Evolutionary conservation across 805 yeast species (phyloP).

Genomic region (Tetrapisispora fleetii): DNA sequence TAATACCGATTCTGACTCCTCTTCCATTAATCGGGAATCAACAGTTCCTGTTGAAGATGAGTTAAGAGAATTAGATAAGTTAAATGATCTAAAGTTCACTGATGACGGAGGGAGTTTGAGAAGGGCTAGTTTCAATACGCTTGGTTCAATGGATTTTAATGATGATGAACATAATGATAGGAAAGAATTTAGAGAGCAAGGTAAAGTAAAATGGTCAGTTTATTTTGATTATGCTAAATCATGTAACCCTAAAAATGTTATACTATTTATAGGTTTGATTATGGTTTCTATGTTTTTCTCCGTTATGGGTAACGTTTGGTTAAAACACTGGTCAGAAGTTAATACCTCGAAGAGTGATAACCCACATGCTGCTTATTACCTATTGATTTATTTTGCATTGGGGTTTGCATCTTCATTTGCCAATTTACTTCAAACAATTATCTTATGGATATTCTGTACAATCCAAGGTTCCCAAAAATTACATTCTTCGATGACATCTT

Average conservation of each 20-base stretch:
- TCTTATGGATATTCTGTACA: conserved; percentile 73
- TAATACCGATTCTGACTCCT: conserved; percentile 4
- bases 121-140: conserved; percentile 48
- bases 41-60: conserved; percentile 22
- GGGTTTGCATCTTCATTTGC: conserved; percentile 61
- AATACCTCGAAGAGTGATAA: conserved; percentile 61
- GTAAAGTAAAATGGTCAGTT: conserved; percentile 83
- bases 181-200: conserved; percentile 82
- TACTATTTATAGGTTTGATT: conserved; percentile 45
- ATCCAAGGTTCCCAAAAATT: conserved; percentile 69
- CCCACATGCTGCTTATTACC: conserved; percentile 60
- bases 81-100: conserved; percentile 20
- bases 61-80: conserved; percentile 24
- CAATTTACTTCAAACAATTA: conserved; percentile 53
- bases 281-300: conserved; percentile 49
- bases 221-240: conserved; percentile 80
- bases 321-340: conserved; percentile 94
- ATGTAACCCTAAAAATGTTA: conserved; percentile 62
- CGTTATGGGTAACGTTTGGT: conserved; percentile 78
- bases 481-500: conserved; percentile 64
- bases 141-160: conserved; percentile 27
- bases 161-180: conserved; percentile 29
- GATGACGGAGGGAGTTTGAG: conserved; percentile 38
- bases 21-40: conserved; percentile 15
- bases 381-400: conserved; percentile 63